A percentile compares a stretch with the other conserved stretches of the same genome.
Conservation (phyloP, 2,329 filamentous ascomycete genomes). For the Aspergillus sp. region DNA sequence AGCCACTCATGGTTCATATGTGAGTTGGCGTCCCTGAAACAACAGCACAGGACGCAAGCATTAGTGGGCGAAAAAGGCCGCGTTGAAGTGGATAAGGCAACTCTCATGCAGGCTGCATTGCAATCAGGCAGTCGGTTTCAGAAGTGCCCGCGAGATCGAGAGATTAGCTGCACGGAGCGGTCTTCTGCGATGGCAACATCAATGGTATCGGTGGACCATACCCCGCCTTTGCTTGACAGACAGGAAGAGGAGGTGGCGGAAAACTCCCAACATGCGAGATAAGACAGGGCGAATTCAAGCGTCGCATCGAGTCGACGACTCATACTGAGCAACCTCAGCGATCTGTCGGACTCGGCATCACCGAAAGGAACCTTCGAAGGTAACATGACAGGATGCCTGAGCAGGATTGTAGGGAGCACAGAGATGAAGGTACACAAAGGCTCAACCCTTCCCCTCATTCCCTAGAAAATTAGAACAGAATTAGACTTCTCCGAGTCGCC, state of each 20-base stretch:
- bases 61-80: constrained; percentile 11
- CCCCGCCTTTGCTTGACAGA: constrained; percentile 17
- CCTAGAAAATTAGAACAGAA: not conserved
- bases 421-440: not conserved
- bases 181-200: constrained; percentile 6
- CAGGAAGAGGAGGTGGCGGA: constrained; percentile 14
- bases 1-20: not conserved
- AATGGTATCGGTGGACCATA: constrained; percentile 15
- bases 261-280: not conserved
- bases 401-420: not conserved
- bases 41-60: not conserved
- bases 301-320: not conserved
- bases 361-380: not conserved
- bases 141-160: not conserved
- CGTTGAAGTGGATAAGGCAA: constrained; percentile 14
- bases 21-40: constrained; percentile 3
- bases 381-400: not conserved
- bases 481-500: constrained; percentile 8
- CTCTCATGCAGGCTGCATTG: constrained; percentile 5
- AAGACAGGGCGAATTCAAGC: not conserved
- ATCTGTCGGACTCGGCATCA: not conserved
- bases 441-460: not conserved
- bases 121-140: constrained; percentile 8
- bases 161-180: not conserved
- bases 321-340: not conserved